A percentile compares a stretch with the other conserved stretches of the same genome.
Conservation (phyloP, 2,329 filamentous ascomycete genomes). For the Lachnellula subtilissima region DNA sequence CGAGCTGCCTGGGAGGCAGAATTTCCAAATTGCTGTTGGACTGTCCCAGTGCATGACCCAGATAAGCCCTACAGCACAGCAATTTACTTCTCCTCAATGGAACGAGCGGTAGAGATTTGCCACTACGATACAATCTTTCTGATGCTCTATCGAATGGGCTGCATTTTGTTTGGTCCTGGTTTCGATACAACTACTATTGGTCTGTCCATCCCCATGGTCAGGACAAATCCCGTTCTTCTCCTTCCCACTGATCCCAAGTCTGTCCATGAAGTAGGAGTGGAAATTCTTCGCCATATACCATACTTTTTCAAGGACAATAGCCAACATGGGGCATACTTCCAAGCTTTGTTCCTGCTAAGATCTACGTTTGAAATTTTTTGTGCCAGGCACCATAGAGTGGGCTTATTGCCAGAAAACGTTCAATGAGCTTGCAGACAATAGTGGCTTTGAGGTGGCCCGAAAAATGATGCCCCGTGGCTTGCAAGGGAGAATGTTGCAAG, state of each 20-base stretch:
- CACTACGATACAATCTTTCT: constrained; percentile 12
- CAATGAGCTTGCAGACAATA: constrained; percentile 10
- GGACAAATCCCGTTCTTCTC: constrained; percentile 9
- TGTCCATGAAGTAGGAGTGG: constrained; percentile 9
- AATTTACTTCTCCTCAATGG: constrained; percentile 6
- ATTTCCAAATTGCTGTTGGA: constrained; percentile 7
- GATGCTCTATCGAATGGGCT: constrained; percentile 8
- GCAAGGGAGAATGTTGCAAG: constrained; percentile 7
- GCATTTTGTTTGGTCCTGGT: constrained; percentile 4
- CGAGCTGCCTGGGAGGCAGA: constrained; percentile 8
- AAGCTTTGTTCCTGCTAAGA: constrained; percentile 12
- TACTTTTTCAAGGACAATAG: constrained; percentile 8
- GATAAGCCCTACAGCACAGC: constrained; percentile 5
- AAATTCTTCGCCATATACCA: constrained; percentile 7
- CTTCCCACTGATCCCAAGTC: constrained; percentile 15
- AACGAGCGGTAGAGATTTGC: constrained; percentile 4
- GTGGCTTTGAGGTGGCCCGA: constrained; percentile 13
- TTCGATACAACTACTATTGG: constrained; percentile 1
- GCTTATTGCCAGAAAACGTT: constrained; percentile 8
- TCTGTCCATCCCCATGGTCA: neutral
- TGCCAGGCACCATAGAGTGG: constrained; percentile 8
- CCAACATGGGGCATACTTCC: constrained; percentile 11
- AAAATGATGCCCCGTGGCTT: constrained; percentile 8
- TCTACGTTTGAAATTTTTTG: constrained; percentile 9
- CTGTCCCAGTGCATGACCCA: constrained; percentile 1